A percentile compares a stretch with the other conserved stretches of the same genome.
phyloP scores from a whole-genome alignment of 2,329 filamentous ascomycete species.

The Furcasterigmium furcatum region DNA sequence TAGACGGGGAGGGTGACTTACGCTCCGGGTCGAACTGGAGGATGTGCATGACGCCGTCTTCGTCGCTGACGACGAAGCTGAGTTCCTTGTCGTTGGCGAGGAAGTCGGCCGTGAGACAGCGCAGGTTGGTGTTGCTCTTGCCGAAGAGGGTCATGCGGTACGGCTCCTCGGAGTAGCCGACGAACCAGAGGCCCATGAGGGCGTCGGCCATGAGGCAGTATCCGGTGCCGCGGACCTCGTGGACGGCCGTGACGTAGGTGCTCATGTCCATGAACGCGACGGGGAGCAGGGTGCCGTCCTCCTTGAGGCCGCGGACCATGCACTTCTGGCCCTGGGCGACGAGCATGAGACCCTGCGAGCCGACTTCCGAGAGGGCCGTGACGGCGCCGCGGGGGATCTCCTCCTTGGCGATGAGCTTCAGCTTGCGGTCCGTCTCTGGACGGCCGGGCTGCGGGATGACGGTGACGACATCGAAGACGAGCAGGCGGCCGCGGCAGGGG shows the following conservation, averaged over 20 bases:
- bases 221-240: conserved; percentile 78
- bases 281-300: conserved; percentile 87
- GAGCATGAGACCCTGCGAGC: conserved; percentile 82
- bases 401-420: conserved; percentile 85
- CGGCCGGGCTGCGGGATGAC: conserved; percentile 86
- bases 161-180: conserved; percentile 93
- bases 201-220: conserved; percentile 86
- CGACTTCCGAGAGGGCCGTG: conserved; percentile 80
- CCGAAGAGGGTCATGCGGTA: conserved; percentile 94
- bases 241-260: conserved; percentile 84
- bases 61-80: conserved; percentile 78
- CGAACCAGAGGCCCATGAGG: conserved; percentile 93
- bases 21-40: conserved; percentile 94
- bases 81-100: conserved; percentile 81
- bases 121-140: conserved; percentile 75
- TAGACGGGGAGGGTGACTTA: conserved; percentile 40
- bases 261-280: conserved; percentile 98
- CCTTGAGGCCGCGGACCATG: conserved; percentile 93
- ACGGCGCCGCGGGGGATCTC: conserved; percentile 90
- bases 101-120: conserved; percentile 81
- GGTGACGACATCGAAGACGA: conserved; percentile 86
- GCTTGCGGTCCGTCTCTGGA: conserved; percentile 79
- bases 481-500: conserved; percentile 77
- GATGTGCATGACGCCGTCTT: conserved; percentile 82
- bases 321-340: conserved; percentile 95